Conservation (phyloP, 768 basidiomycete genomes). For the Xerocomus potaroensis region DNA sequence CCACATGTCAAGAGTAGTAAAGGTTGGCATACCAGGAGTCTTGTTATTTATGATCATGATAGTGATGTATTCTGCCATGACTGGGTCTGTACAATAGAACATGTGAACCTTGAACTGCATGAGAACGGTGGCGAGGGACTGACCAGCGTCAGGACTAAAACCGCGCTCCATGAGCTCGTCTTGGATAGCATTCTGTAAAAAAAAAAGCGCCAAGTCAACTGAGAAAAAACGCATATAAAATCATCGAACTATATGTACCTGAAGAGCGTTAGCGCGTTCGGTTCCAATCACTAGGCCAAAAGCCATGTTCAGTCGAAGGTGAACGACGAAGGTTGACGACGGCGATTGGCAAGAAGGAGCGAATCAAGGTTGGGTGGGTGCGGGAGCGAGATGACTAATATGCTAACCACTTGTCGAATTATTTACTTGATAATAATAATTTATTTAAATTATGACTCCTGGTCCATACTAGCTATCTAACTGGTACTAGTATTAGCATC, state of each 20-base stretch:
- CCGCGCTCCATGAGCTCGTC: constrained; percentile 74
- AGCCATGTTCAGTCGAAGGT: constrained; percentile 41
- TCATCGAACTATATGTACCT: constrained; percentile 40
- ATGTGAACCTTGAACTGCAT: constrained; percentile 12
- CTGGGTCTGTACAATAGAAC: constrained; percentile 51
- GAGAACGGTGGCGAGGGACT: constrained; percentile 17
- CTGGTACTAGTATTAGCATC: too few species aligned
- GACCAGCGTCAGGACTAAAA: constrained; percentile 74
- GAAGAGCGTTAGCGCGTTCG: constrained; percentile 66
- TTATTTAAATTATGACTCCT: background rate
- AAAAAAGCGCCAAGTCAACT: constrained; percentile 8
- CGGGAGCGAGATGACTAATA: constrained; percentile 26
- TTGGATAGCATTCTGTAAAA: constrained; percentile 64
- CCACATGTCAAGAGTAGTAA: background rate
- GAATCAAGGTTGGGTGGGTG: constrained; percentile 18
- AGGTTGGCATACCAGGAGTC: constrained; percentile 52
- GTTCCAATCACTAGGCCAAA: constrained; percentile 78
- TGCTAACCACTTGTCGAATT: constrained; percentile 13
- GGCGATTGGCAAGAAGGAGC: constrained; percentile 25
- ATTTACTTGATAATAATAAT: constrained; percentile 2
- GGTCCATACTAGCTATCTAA: too few species aligned
- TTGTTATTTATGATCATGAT: constrained; percentile 96
- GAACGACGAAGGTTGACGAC: constrained; percentile 22
- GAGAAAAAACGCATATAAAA: constrained; percentile 14
- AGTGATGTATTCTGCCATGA: constrained; percentile 93